Percentiles rank a stretch among this genome's conserved stretches.
phyloP scores from a whole-genome alignment of 306 rosid species.

The Sphenostylis stenocarpa region DNA sequence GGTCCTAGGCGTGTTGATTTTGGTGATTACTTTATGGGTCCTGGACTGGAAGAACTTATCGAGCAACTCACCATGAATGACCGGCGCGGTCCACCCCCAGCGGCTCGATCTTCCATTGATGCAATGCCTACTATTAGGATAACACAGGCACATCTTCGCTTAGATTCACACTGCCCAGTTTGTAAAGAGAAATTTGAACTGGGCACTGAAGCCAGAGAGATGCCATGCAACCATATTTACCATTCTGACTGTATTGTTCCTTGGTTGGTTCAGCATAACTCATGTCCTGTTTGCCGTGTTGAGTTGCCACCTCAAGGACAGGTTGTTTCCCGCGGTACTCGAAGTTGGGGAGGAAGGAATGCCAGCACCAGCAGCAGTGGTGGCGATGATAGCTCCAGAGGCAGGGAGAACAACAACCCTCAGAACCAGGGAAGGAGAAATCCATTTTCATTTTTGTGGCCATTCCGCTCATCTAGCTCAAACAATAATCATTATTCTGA shows the following conservation, averaged over 20 bases:
- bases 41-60: constrained; percentile 60
- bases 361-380: constrained; percentile 14
- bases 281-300: constrained; percentile 84
- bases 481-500: constrained; percentile 44
- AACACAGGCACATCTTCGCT: constrained; percentile 56
- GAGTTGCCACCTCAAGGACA: constrained; percentile 69
- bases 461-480: constrained; percentile 55
- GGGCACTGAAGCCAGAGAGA: constrained; percentile 67
- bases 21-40: constrained; percentile 52
- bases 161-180: constrained; percentile 73
- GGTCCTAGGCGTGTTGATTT: constrained; percentile 49
- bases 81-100: constrained; percentile 70
- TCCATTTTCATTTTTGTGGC: constrained; percentile 56
- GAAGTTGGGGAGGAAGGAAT: constrained; percentile 41
- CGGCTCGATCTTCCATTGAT: constrained; percentile 60
- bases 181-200: constrained; percentile 73
- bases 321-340: constrained; percentile 26
- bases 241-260: constrained; percentile 83
- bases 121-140: constrained; percentile 77
- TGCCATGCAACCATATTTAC: constrained; percentile 88
- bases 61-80: constrained; percentile 67
- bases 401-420: constrained; percentile 34
- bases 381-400: constrained; percentile 29
- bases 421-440: constrained; percentile 58
- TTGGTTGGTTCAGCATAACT: constrained; percentile 77